These are phyloP conservation scores for Fusarium mundagurra DNA, from an alignment of 2,329 filamentous ascomycete genomes.

Conservation along the genomic window DNA sequence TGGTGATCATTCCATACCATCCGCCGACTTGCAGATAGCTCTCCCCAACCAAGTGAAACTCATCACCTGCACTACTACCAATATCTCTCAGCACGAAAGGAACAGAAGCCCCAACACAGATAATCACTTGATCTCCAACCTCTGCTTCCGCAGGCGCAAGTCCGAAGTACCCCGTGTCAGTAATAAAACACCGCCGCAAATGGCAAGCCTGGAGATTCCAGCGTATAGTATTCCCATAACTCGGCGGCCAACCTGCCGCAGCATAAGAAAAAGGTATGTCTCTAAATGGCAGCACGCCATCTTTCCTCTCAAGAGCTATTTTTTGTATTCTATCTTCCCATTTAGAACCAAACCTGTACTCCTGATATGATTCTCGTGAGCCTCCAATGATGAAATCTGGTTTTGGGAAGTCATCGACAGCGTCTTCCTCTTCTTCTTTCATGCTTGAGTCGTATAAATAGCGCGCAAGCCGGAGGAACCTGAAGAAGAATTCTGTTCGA, in stretches of 20 bases:
- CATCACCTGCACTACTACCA: rapidly evolving
- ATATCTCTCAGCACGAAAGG: rapidly evolving
- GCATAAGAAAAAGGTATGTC: not conserved
- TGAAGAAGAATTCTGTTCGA: not conserved
- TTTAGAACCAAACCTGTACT: not conserved
- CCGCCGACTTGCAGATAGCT: not conserved
- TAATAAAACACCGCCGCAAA: not conserved
- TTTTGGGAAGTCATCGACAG: no score
- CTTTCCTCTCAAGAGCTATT: not conserved
- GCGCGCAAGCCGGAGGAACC: not conserved
- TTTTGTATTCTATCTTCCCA: not conserved
- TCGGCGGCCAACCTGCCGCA: not conserved
- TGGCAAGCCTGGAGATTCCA: not conserved
- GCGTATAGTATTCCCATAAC: not conserved
- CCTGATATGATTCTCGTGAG: rapidly evolving
- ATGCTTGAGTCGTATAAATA: not conserved
- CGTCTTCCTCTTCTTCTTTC: not conserved
- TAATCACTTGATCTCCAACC: rapidly evolving
- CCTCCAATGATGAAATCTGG: not conserved
- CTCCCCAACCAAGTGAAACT: not conserved
- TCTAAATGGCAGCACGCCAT: not conserved
- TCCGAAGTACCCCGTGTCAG: not conserved
- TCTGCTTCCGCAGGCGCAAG: not conserved
- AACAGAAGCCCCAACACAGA: not conserved
- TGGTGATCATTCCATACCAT: not conserved